Percentiles rank a stretch among this genome's conserved stretches.
phyloP scores from a whole-genome alignment of 176 grass and related monocot genomes.

The Bonia amplexicaulis region DNA sequence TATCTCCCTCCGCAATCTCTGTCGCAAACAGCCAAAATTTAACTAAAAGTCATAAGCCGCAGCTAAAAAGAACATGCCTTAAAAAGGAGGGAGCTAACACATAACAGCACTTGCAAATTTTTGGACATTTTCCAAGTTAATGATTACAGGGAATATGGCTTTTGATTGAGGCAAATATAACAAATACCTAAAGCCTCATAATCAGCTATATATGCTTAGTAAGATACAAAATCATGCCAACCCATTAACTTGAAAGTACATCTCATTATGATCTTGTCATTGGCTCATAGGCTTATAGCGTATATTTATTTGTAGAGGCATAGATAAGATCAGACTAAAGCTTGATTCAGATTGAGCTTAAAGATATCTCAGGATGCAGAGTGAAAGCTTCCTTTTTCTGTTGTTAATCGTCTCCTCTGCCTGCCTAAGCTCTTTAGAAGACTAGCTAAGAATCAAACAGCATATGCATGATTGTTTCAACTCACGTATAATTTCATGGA shows the following conservation, averaged over 20 bases:
- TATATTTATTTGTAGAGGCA: not conserved
- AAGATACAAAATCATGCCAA: conserved; percentile 11
- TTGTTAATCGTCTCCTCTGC: not conserved
- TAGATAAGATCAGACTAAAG: not conserved
- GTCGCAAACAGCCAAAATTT: too few relatives aligned
- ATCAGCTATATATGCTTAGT: not conserved
- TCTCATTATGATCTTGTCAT: conserved; percentile 14
- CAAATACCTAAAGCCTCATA: not conserved
- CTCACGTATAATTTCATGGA: not conserved
- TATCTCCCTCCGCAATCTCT: too few relatives aligned
- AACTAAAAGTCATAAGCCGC: too few relatives aligned
- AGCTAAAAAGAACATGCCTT: too few relatives aligned
- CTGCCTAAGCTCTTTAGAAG: not conserved
- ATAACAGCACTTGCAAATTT: not conserved
- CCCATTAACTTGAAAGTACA: conserved; percentile 21
- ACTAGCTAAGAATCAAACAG: not conserved
- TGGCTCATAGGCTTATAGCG: conserved; percentile 7
- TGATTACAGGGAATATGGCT: conserved; percentile 27
- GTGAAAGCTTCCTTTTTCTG: not conserved
- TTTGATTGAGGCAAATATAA: conserved; percentile 18
- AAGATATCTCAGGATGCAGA: conserved; percentile 4
- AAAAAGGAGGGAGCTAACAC: too few relatives aligned
- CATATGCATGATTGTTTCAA: not conserved
- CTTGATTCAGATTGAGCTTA: not conserved
- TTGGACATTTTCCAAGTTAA: conserved; percentile 5